phyloP scores from a whole-genome alignment of 768 basidiomycete genomes.

The Clitopilus passeckerianus region DNA sequence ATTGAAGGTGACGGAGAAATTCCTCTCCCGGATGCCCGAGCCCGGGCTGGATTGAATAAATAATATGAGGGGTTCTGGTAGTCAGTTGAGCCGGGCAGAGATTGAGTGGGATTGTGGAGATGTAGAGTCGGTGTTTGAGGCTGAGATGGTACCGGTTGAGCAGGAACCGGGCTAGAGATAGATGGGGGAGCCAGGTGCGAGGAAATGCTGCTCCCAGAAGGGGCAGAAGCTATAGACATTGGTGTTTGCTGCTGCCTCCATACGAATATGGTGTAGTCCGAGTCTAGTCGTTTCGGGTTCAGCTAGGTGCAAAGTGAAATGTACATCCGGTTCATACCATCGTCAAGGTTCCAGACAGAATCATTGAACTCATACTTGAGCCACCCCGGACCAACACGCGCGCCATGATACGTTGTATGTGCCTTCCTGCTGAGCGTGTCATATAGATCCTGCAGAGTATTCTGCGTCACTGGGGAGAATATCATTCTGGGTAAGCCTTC shows the following conservation, averaged over 20 bases:
- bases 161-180: background rate
- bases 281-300: conserved; percentile 35
- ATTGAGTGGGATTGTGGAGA: conserved; percentile 53
- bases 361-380: conserved; percentile 84
- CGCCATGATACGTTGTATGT: conserved; percentile 49
- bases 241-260: conserved; percentile 58
- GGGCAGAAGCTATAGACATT: conserved; percentile 5
- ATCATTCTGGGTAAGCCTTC: background rate
- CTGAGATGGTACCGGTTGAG: conserved; percentile 17
- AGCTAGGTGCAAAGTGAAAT: background rate
- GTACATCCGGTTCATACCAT: conserved; percentile 49
- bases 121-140: conserved; percentile 48
- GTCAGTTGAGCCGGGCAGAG: conserved; percentile 54
- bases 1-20: conserved; percentile 20
- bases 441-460: conserved; percentile 56
- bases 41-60: conserved; percentile 47
- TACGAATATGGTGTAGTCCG: conserved; percentile 84
- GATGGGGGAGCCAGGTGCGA: background rate
- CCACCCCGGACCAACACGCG: conserved; percentile 72
- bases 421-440: conserved; percentile 70
- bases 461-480: conserved; percentile 54
- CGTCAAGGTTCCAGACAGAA: conserved; percentile 82
- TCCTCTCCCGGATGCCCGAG: conserved; percentile 19
- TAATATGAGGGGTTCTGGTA: conserved; percentile 75
- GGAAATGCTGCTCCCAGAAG: background rate